phyloP scores from a whole-genome alignment of 495 filamentous ascomycete genomes.

The Penicillium canariense region DNA sequence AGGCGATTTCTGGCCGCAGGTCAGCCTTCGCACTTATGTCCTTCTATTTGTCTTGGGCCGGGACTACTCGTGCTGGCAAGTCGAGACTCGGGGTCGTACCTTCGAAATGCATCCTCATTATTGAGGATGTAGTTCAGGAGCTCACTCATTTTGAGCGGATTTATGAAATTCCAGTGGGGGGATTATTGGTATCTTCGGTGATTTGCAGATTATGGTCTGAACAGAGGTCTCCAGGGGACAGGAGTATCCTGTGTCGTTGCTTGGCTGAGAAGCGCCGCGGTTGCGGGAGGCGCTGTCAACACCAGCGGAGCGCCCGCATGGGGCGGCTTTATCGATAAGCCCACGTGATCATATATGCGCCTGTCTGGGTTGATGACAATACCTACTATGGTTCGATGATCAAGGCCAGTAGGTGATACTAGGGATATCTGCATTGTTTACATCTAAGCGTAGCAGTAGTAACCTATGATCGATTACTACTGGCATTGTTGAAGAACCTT shows the following conservation, averaged over 20 bases:
- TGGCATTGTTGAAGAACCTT: too few species aligned
- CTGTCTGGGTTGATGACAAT: background rate
- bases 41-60: background rate
- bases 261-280: background rate
- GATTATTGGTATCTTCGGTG: background rate
- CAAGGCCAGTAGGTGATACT: too few species aligned
- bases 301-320: background rate
- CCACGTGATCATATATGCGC: constrained; percentile 18
- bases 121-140: constrained; percentile 60
- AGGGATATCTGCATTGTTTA: too few species aligned
- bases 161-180: background rate
- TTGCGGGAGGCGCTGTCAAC: constrained; percentile 1
- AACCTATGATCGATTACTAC: too few species aligned
- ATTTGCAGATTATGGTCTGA: background rate
- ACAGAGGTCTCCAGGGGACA: background rate
- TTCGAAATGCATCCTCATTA: constrained; percentile 64
- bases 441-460: too few species aligned
- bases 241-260: background rate
- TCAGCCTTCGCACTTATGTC: background rate
- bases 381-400: too few species aligned
- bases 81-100: constrained; percentile 36
- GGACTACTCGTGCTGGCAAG: background rate
- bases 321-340: constrained; percentile 34
- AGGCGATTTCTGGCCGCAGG: constrained; percentile 63
- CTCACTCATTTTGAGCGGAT: constrained; percentile 48